phyloP scores from a whole-genome alignment of 1,139 yeast species.

The Candida dubliniensis region DNA sequence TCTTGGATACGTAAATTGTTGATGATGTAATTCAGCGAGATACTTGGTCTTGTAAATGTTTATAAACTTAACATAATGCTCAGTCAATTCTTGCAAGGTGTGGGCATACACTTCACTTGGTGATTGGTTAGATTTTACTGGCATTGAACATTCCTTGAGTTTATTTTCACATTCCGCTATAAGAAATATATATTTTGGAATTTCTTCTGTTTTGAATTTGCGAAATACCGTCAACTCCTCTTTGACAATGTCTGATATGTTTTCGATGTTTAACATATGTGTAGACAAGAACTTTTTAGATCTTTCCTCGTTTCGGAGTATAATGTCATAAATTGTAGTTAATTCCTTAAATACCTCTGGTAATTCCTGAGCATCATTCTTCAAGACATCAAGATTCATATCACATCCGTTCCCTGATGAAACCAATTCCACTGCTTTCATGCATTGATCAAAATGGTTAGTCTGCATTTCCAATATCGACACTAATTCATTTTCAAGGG shows the following conservation, averaged over 20 bases:
- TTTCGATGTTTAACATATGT: constrained; percentile 20
- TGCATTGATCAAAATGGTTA: constrained; percentile 79
- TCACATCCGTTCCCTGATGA: constrained; percentile 2
- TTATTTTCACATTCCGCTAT: constrained; percentile 20
- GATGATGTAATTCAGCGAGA: constrained; percentile 41
- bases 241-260: constrained; percentile 15
- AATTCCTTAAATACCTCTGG: constrained; percentile 32
- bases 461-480: constrained; percentile 69
- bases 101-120: constrained; percentile 27
- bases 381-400: constrained; percentile 33
- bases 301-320: constrained; percentile 36
- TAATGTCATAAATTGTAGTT: constrained; percentile 37
- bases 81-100: constrained; percentile 31
- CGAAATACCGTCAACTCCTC: constrained; percentile 21
- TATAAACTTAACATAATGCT: constrained; percentile 39
- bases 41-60: constrained; percentile 38
- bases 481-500: constrained; percentile 71
- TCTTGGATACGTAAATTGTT: constrained; percentile 41
- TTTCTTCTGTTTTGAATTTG: constrained; percentile 24
- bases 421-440: constrained; percentile 32
- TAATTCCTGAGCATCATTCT: constrained; percentile 35
- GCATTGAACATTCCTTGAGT: constrained; percentile 17
- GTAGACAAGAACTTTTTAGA: constrained; percentile 26
- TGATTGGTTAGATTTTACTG: constrained; percentile 10
- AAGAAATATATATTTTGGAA: constrained; percentile 28